Base-by-base conservation (phyloP, 306 rosid genomes). In the Cotoneaster glaucophyllus region DNA sequence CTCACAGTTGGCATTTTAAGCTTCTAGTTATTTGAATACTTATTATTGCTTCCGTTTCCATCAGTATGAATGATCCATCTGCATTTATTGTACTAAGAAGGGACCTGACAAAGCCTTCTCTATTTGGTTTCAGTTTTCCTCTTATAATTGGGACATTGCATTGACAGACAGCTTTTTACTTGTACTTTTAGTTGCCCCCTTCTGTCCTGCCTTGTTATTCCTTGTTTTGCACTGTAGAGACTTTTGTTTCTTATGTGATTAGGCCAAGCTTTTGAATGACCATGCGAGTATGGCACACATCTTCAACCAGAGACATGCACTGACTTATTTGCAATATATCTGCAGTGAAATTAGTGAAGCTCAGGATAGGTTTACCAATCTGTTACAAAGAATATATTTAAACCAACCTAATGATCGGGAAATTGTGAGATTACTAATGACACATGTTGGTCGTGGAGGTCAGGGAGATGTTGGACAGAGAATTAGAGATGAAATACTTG, bases 271-370 rank as follows among this genome's bases (percentile, higher is more conserved):
- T 80, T 76, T 67, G 84, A 78, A 71, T 67, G 81, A 43, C 74
- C 79, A 64, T 80, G 79, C 32, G 44, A 61, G 10, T 61, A 26
- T 61, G 66, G 21, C 39, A 28, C 6, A 25, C 14, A 61, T 25
- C 66, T 26, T 61, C 37, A 5, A 61, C 66, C 21, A 25, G 66
- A 61, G 66, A 58, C 31, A 61, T 25, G n/a, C 32, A 24, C 31
- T 58, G 31, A 6, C 64, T 24, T 58, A 14, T 61, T 61, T 61
- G 21, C 37, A 26, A 61, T 26, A 26, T 41, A 66, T 61, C 41
- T 64, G 45, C 86, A 80, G 86, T 73, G 86, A 83, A 69, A 83
- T 80, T 44, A 80, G 84, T 54, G 79, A 76, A 80, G 86, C 84
- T 31, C 71, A 67, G 48, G 84, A 80, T 57, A 76, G 76, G 44